Evolutionary conservation across 2,329 filamentous ascomycete species (phyloP).

Genomic region (Fusarium sp.): DNA sequence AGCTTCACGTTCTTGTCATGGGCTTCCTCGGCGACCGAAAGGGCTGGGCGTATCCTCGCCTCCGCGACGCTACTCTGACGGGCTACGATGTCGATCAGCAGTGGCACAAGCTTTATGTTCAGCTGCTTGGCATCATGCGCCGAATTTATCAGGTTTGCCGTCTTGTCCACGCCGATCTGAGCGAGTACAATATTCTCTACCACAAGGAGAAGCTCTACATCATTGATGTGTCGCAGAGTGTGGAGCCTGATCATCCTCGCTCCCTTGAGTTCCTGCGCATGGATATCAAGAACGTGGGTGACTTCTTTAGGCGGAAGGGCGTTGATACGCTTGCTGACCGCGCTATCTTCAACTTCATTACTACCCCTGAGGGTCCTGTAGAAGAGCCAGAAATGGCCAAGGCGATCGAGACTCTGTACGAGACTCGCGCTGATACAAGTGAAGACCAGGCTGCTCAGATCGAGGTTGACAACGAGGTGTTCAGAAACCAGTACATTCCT

Average conservation of each 20-base stretch:
- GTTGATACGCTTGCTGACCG: constrained; percentile 84
- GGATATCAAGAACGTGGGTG: constrained; percentile 97
- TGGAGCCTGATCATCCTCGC: constrained; percentile 94
- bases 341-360: constrained; percentile 86
- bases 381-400: constrained; percentile 69
- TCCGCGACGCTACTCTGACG: constrained; percentile 84
- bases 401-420: constrained; percentile 73
- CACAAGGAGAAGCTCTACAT: constrained; percentile 84
- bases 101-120: constrained; percentile 82
- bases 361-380: constrained; percentile 65
- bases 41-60: constrained; percentile 86
- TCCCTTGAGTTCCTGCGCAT: constrained; percentile 94
- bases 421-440: constrained; percentile 59
- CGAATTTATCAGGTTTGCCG: constrained; percentile 91
- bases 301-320: constrained; percentile 89
- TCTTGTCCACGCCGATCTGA: constrained; percentile 94
- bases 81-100: constrained; percentile 73
- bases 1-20: constrained; percentile 97
- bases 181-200: constrained; percentile 98
- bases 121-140: constrained; percentile 88
- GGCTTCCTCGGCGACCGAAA: constrained; percentile 87
- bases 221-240: constrained; percentile 97
- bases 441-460: constrained; percentile 65
- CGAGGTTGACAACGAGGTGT: constrained; percentile 89
- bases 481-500: constrained; percentile 95